Evolutionary conservation across 169 alveolate genomes (phyloP).

Genomic region (Cryptosporidium baileyi): DNA sequence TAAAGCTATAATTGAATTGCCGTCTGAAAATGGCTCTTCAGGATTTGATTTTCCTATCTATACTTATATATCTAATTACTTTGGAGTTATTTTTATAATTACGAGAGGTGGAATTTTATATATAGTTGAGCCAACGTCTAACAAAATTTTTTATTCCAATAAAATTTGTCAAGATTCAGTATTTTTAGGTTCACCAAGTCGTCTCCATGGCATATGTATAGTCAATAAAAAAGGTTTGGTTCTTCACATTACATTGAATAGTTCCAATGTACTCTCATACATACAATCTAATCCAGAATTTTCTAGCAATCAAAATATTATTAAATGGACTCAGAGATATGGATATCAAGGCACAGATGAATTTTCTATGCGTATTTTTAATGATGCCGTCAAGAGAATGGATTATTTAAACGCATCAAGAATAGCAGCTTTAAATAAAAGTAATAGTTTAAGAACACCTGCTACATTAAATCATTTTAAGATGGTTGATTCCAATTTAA

Average conservation of each 20-base stretch:
- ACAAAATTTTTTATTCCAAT: conserved; percentile 20
- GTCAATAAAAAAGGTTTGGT: conserved; percentile 76
- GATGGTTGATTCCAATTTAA: conserved; percentile 84
- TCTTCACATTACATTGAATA: conserved; percentile 37
- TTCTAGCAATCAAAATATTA: conserved; percentile 35
- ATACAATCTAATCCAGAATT: conserved; percentile 69
- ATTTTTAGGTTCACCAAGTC: conserved; percentile 63
- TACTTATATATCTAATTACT: conserved; percentile 38
- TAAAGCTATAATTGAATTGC: conserved; percentile 72
- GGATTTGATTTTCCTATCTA: conserved; percentile 79
- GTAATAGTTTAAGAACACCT: conserved; percentile 91
- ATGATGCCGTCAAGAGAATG: conserved; percentile 83
- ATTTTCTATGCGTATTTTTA: conserved; percentile 85
- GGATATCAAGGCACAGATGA: conserved; percentile 92
- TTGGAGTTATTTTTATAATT: conserved; percentile 76
- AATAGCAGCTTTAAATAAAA: conserved; percentile 93
- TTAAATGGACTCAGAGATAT: conserved; percentile 78
- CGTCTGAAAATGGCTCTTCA: conserved; percentile 71
- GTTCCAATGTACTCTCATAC: conserved; percentile 48
- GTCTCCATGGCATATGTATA: conserved; percentile 58
- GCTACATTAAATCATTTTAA: conserved; percentile 93
- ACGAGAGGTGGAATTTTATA: conserved; percentile 84
- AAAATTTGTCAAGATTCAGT: conserved; percentile 43
- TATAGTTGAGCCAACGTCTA: conserved; percentile 73
- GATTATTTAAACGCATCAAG: conserved; percentile 95